Conservation (phyloP, 192 early-diverging fungal species). For the Coemansia sp. region DNA sequence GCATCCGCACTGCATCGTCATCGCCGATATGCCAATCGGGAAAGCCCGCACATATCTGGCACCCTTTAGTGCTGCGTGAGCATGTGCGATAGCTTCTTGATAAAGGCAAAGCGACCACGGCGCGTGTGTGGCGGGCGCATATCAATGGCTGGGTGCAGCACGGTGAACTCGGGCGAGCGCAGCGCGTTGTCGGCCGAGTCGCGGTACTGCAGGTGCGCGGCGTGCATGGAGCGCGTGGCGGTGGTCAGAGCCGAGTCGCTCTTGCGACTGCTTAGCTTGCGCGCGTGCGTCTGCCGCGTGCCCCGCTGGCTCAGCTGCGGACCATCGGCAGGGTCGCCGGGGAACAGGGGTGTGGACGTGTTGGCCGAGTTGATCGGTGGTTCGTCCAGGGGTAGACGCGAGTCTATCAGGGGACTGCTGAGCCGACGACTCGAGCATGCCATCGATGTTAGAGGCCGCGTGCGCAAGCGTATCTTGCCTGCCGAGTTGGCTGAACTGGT, state of each 20-base stretch:
- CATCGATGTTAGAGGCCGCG: slow-evolving; percentile 38
- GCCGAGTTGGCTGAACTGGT: too few relatives aligned
- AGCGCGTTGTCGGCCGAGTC: slow-evolving; percentile 36
- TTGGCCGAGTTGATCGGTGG: background rate
- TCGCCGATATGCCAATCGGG: too few relatives aligned
- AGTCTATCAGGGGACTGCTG: slow-evolving; percentile 16
- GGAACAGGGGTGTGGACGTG: slow-evolving; percentile 1
- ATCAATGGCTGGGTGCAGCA: slow-evolving; percentile 33
- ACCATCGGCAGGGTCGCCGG: background rate
- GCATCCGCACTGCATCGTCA: too few relatives aligned
- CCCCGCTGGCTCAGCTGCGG: too few relatives aligned
- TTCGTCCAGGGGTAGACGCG: slow-evolving; percentile 1
- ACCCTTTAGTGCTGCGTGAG: slow-evolving; percentile 9
- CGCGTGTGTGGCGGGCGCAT: slow-evolving; percentile 27
- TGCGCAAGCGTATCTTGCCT: slow-evolving; percentile 41
- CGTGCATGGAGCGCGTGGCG: slow-evolving; percentile 33
- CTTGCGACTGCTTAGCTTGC: slow-evolving; percentile 42
- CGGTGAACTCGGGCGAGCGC: slow-evolving; percentile 46
- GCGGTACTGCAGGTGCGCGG: slow-evolving; percentile 8
- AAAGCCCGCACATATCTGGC: too few relatives aligned
- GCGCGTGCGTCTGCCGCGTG: slow-evolving; percentile 17
- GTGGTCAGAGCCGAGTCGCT: slow-evolving; percentile 50
- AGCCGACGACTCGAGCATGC: slow-evolving; percentile 12
- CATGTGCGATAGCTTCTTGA: slow-evolving; percentile 32
- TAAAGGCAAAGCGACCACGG: slow-evolving; percentile 37